Evolutionary conservation across 2,329 filamentous ascomycete species (phyloP), one percentile per base, ranked within the genome.

Genomic region (Penicillium sp.): DNA sequence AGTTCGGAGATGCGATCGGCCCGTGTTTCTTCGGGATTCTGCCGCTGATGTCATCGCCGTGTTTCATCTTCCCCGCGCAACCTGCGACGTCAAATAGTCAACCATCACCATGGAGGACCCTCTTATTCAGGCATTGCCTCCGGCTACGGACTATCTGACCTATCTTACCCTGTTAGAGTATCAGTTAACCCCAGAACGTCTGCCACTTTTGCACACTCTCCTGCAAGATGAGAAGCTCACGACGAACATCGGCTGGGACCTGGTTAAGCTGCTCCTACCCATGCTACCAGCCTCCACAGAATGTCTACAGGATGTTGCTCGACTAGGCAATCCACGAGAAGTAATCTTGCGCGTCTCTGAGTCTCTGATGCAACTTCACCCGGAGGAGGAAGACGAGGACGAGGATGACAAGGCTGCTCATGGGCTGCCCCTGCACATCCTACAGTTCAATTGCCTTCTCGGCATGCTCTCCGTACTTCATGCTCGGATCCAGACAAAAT

Each of bases 151-250:
- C 69, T 84, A 86, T 65, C 72, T 87, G 54, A 87, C 84, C n/a
- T 88, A 88, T 67, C 77, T 87, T 45, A 87, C 85, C 14, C 76
- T 87, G 41, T 71, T 88, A 50, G 85, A 87, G 65, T 85, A 86
- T 71, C 85, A 87, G 64, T 74, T 88, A 46, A 85, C 78, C 8
- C 75, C 78, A 35, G 78, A 82, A 52, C 83, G 80, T 50, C 73
- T 88, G 19, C 82, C 83, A 0, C 75, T 79, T 2, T 74, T 88
- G 25, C 84, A 85, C 63, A 73, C 78, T 35, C 75, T 87, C 19
- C 74, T 88, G 14, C 83, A 86, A 67, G 84, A 87, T 76, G 78
- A 82, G 57, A 80, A 78, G 44, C 69, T 88, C 35, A 85, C 84
- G 4, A 78, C 78, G 42, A 85, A 86, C 61, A 87, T 88, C 63